Evolutionary conservation across 768 basidiomycete genomes (phyloP).

Genomic region (Boletellus ananas): DNA sequence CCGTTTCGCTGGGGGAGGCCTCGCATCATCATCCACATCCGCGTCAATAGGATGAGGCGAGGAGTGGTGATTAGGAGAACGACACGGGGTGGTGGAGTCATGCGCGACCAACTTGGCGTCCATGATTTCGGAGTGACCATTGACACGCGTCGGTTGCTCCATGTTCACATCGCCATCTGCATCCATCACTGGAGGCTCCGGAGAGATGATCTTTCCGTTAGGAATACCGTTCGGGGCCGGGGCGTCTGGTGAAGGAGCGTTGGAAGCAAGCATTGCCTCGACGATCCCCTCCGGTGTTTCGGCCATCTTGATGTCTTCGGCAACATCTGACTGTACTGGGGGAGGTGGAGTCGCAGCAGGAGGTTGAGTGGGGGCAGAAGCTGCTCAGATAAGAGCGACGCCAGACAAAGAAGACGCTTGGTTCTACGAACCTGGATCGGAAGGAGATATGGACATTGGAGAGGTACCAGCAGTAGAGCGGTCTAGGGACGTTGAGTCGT

Average conservation of each 20-base stretch:
- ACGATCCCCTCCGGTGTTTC: conserved; percentile 23
- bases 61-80: conserved; percentile 30
- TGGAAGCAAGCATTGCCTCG: conserved; percentile 13
- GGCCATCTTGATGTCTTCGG: conserved; percentile 58
- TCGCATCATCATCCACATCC: conserved; percentile 44
- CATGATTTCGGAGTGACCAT: conserved; percentile 19
- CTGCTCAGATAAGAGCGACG: conserved; percentile 34
- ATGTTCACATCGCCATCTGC: conserved; percentile 32
- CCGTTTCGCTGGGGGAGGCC: conserved; percentile 81
- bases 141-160: conserved; percentile 21
- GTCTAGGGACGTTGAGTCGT: conserved; percentile 40
- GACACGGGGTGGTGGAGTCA: conserved; percentile 33
- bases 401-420: conserved; percentile 15
- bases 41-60: conserved; percentile 27
- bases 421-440: conserved; percentile 48
- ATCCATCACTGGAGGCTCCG: conserved; percentile 21
- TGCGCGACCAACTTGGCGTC: conserved; percentile 15
- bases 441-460: conserved; percentile 43
- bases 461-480: conserved; percentile 24
- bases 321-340: conserved; percentile 40
- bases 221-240: conserved; percentile 3
- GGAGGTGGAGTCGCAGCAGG: conserved; percentile 46
- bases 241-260: conserved; percentile 11
- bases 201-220: conserved; percentile 32
- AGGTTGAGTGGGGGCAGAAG: conserved; percentile 41